These are phyloP conservation scores for Debaryomyces fabryi DNA, from an alignment of 1,139 yeast species.

Conservation along the genomic window DNA sequence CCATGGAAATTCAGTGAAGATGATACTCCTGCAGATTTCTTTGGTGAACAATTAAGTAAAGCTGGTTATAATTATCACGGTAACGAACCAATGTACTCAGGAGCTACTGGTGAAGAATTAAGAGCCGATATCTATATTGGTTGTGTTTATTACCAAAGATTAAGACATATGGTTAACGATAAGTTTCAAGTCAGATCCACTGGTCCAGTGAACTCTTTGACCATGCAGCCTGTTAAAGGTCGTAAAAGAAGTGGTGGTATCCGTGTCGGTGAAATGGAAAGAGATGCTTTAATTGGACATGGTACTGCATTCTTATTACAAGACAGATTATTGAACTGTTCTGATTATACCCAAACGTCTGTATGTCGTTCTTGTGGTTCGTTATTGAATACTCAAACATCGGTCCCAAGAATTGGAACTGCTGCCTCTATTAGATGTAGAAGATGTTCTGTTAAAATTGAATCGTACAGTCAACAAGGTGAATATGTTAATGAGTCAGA, in stretches of 20 bases:
- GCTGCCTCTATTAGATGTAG: conserved; percentile 83
- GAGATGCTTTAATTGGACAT: conserved; percentile 98
- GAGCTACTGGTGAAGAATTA: conserved; percentile 97
- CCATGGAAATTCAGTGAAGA: conserved; percentile 93
- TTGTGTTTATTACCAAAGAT: conserved; percentile 94
- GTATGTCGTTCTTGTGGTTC: conserved; percentile 95
- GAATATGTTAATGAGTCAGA: conserved; percentile 69
- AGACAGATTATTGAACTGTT: conserved; percentile 92
- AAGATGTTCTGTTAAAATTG: conserved; percentile 77
- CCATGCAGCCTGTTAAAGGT: conserved; percentile 99
- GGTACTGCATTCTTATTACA: conserved; percentile 97
- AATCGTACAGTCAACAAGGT: conserved; percentile 36
- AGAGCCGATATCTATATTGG: conserved; percentile 96
- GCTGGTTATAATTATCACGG: conserved; percentile 98
- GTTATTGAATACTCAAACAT: conserved; percentile 80
- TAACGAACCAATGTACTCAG: conserved; percentile 98
- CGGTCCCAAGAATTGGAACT: conserved; percentile 90
- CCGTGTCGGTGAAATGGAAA: conserved; percentile 99
- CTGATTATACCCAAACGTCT: conserved; percentile 91
- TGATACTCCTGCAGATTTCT: conserved; percentile 96
- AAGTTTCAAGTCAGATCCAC: conserved; percentile 99
- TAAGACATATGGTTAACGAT: conserved; percentile 99
- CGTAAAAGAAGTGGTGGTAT: conserved; percentile 99
- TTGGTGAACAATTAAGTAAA: conserved; percentile 84
- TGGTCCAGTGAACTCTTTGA: conserved; percentile 94